phyloP scores from a whole-genome alignment of 192 early-diverging fungal species.

The Kappamyces sp. region DNA sequence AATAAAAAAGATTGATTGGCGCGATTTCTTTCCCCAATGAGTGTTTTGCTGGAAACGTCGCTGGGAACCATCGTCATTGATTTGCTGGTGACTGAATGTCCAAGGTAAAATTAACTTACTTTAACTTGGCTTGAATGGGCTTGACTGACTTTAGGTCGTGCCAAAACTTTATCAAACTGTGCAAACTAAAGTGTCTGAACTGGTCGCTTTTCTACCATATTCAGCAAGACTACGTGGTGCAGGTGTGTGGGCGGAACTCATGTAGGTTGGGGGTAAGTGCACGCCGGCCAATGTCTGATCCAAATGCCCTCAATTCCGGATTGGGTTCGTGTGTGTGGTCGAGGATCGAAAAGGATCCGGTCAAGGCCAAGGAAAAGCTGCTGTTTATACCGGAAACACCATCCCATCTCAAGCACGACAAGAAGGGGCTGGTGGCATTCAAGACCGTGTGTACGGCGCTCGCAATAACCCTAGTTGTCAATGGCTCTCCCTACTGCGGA shows the following conservation, averaged over 20 bases:
- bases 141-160: conserved; percentile 27
- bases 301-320: too few species aligned
- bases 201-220: conserved; percentile 75
- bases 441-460: too few species aligned
- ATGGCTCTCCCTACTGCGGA: conserved; percentile 33
- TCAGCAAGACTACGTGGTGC: conserved; percentile 71
- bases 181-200: conserved; percentile 86
- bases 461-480: too few species aligned
- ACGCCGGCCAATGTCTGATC: too few species aligned
- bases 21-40: conserved; percentile 30
- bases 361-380: conserved; percentile 49
- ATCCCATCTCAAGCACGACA: conserved; percentile 71
- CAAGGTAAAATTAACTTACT: conserved; percentile 12
- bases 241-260: conserved; percentile 65
- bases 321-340: conserved; percentile 1
- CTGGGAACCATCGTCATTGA: conserved; percentile 86
- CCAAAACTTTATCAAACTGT: conserved; percentile 82
- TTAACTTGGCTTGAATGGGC: too few species aligned
- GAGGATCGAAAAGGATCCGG: conserved; percentile 9
- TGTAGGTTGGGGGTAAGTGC: conserved; percentile 57
- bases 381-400: conserved; percentile 76
- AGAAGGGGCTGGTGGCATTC: conserved; percentile 73
- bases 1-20: neutral
- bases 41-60: conserved; percentile 83
- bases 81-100: conserved; percentile 67